Evolutionary conservation across 345 rosid species (phyloP).

Genomic region (Aethionema arabicum): DNA sequence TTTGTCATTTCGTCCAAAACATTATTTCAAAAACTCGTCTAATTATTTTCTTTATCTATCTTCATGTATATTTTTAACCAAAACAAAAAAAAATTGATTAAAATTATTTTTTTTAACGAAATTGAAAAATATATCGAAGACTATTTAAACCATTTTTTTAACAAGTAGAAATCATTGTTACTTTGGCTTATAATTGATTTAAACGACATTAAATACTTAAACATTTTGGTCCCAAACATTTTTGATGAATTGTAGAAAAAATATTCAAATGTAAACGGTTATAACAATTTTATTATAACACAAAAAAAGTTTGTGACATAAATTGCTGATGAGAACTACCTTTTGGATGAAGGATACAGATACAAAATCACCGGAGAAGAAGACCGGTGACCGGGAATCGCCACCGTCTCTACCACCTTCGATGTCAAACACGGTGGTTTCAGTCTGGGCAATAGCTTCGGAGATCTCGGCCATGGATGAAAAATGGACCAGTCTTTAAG

Average conservation of each 20-base stretch:
- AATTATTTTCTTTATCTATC: too few species aligned
- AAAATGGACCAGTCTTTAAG: constrained; percentile 13
- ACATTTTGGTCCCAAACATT: too few species aligned
- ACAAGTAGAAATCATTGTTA: too few species aligned
- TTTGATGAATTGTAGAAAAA: neutral
- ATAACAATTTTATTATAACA: too few species aligned
- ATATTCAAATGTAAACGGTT: neutral
- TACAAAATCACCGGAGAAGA: neutral
- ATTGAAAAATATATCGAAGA: too few species aligned
- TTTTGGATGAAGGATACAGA: constrained; percentile 29
- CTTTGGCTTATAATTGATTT: too few species aligned
- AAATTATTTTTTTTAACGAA: neutral
- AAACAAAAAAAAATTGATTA: too few species aligned
- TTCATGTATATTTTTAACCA: neutral
- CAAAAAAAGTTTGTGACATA: neutral
- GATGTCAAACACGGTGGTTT: constrained; percentile 3
- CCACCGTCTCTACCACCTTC: constrained; percentile 20
- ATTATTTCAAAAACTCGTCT: too few species aligned
- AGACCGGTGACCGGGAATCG: neutral
- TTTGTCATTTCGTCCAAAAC: too few species aligned
- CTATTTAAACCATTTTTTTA: too few species aligned
- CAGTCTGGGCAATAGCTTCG: constrained; percentile 13
- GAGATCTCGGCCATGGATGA: constrained; percentile 29
- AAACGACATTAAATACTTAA: too few species aligned
- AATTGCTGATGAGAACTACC: constrained; percentile 7